Evolutionary conservation across 1,284 basidiomycete genomes (phyloP).

Genomic region (Ganoderma sinense): DNA sequence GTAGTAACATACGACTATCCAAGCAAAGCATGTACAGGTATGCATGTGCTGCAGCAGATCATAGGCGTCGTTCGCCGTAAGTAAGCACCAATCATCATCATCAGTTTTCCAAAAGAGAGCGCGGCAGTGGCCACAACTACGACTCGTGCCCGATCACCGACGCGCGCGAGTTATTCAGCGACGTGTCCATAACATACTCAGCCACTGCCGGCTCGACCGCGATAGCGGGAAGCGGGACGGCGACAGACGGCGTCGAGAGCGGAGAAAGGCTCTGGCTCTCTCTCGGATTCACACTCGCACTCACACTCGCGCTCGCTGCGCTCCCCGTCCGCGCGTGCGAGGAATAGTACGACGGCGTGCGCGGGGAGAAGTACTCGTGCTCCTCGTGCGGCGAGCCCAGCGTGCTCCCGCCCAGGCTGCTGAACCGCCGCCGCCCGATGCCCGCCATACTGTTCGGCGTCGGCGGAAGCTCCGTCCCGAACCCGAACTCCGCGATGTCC

Average conservation of each 20-base stretch:
- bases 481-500: conserved; percentile 28
- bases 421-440: conserved; percentile 25
- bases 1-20: neutral
- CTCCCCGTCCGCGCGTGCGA: neutral
- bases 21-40: neutral
- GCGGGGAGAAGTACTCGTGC: neutral
- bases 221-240: neutral
- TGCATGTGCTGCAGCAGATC: neutral
- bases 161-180: conserved; percentile 17
- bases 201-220: neutral
- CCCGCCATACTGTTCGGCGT: conserved; percentile 34
- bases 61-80: neutral
- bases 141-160: conserved; percentile 21
- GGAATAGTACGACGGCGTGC: neutral
- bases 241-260: neutral
- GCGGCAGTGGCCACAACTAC: neutral
- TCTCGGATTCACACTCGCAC: neutral
- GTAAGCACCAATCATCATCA: neutral
- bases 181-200: neutral
- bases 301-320: neutral
- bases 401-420: neutral
- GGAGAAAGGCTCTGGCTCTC: neutral
- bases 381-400: neutral
- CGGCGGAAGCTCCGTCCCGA: neutral
- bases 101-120: neutral